Conservation (phyloP, 306 rosid genomes). For the Citrullus amarus region DNA sequence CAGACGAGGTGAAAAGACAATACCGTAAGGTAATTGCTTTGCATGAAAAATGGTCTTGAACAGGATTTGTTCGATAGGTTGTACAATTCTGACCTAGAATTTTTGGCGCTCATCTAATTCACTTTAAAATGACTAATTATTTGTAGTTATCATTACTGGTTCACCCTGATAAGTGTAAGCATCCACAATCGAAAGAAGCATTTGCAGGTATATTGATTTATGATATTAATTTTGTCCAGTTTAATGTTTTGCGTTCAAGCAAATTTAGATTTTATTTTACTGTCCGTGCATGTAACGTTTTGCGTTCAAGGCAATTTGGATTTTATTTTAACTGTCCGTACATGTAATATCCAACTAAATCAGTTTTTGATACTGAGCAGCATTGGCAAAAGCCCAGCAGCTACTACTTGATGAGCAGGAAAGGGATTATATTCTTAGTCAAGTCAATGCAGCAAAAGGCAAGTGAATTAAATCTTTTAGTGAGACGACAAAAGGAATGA, state of each 20-base stretch:
- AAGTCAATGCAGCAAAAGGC: slow-evolving; percentile 92
- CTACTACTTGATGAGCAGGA: slow-evolving; percentile 86
- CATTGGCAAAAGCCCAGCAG: slow-evolving; percentile 92
- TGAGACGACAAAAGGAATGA: not conserved
- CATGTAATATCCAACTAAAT: slow-evolving; percentile 5
- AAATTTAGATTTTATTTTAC: not conserved
- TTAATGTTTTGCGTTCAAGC: not conserved
- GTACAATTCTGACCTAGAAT: not conserved
- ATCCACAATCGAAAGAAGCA: slow-evolving; percentile 96
- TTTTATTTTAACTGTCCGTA: not conserved
- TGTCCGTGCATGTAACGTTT: not conserved
- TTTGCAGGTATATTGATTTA: slow-evolving; percentile 57
- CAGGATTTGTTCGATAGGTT: not conserved
- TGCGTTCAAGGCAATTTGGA: not conserved
- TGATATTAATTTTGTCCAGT: not conserved
- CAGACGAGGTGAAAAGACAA: slow-evolving; percentile 76
- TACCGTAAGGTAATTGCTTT: slow-evolving; percentile 68
- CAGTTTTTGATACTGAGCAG: slow-evolving; percentile 40
- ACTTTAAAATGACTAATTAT: slow-evolving; percentile 6
- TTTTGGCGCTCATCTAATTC: not conserved
- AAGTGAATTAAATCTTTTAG: slow-evolving; percentile 21
- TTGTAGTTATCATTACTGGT: slow-evolving; percentile 81
- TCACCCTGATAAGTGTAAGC: slow-evolving; percentile 98
- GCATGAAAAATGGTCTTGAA: not conserved
- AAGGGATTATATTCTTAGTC: slow-evolving; percentile 80